phyloP scores from a whole-genome alignment of 352 stramenopile genomes.

The Phytophthora kernoviae region DNA sequence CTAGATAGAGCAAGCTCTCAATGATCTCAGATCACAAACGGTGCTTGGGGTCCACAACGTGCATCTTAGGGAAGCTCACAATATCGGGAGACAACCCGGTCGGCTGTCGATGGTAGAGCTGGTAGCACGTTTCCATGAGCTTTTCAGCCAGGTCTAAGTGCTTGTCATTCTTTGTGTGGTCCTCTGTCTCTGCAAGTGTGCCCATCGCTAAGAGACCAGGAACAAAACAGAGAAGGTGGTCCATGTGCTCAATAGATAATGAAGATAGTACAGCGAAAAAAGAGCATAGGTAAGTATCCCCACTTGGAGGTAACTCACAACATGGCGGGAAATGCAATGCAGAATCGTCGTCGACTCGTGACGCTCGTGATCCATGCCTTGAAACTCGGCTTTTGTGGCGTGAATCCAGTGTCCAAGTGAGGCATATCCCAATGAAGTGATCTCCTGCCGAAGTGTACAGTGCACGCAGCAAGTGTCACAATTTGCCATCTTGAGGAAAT shows the following conservation, averaged over 20 bases:
- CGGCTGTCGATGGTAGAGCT: conserved; percentile 93
- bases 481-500: too few relatives aligned
- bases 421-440: too few relatives aligned
- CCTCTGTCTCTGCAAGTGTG: conserved; percentile 58
- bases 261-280: conserved; percentile 7
- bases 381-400: too few relatives aligned
- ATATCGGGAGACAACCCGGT: conserved; percentile 95
- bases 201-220: conserved; percentile 94
- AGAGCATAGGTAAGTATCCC: conserved; percentile 1
- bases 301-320: not conserved
- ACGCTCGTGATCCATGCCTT: too few relatives aligned
- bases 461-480: too few relatives aligned
- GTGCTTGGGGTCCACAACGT: conserved; percentile 82
- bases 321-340: too few relatives aligned
- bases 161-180: conserved; percentile 73
- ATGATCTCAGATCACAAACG: conserved; percentile 95
- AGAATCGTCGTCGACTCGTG: too few relatives aligned
- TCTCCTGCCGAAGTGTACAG: too few relatives aligned
- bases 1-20: conserved; percentile 97
- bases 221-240: conserved; percentile 98
- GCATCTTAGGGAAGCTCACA: conserved; percentile 85
- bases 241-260: conserved; percentile 80
- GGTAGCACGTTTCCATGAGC: conserved; percentile 93
- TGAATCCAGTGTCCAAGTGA: too few relatives aligned
- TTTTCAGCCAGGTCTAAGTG: conserved; percentile 90